These are phyloP conservation scores for Fusarium euwallaceae DNA, from an alignment of 2,329 filamentous ascomycete genomes.

Conservation along the genomic window DNA sequence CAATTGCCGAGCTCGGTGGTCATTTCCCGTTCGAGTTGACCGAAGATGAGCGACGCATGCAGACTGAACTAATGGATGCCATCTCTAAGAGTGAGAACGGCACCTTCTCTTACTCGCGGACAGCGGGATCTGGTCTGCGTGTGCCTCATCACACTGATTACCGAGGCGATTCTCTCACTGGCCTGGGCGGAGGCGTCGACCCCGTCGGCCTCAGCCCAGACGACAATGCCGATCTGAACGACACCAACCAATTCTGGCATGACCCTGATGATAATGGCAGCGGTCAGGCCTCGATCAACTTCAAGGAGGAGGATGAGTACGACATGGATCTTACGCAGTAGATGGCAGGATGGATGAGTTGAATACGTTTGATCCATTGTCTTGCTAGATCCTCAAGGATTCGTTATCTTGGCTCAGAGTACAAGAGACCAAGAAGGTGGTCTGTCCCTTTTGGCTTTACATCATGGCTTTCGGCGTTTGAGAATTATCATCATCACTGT, in stretches of 20 bases:
- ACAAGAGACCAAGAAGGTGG: background rate
- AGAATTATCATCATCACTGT: constrained; percentile 21
- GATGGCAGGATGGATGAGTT: constrained; percentile 3
- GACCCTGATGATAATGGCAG: constrained; percentile 80
- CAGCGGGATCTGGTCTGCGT: constrained; percentile 84
- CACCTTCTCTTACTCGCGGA: constrained; percentile 87
- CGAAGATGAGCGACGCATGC: constrained; percentile 96
- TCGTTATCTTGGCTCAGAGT: background rate
- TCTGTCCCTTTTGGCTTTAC: constrained; percentile 6
- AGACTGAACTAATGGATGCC: constrained; percentile 89
- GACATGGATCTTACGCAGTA: constrained; percentile 77
- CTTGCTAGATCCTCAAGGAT: constrained; percentile 3
- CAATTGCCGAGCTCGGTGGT: constrained; percentile 79
- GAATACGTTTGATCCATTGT: constrained; percentile 13
- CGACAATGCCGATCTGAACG: constrained; percentile 62
- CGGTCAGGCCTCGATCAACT: constrained; percentile 75
- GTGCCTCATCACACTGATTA: constrained; percentile 95
- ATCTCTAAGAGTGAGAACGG: constrained; percentile 82
- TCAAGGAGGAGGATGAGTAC: constrained; percentile 97
- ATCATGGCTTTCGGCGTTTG: constrained; percentile 38
- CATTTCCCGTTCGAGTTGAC: constrained; percentile 84
- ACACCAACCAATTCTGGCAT: constrained; percentile 72
- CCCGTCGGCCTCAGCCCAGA: constrained; percentile 55
- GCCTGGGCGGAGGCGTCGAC: constrained; percentile 54
- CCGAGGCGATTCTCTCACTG: constrained; percentile 80